Evolutionary conservation across 2,329 filamentous ascomycete genomes (phyloP), one percentile per base, ranked within the genome.

Genomic region (Capronia epimyces): DNA sequence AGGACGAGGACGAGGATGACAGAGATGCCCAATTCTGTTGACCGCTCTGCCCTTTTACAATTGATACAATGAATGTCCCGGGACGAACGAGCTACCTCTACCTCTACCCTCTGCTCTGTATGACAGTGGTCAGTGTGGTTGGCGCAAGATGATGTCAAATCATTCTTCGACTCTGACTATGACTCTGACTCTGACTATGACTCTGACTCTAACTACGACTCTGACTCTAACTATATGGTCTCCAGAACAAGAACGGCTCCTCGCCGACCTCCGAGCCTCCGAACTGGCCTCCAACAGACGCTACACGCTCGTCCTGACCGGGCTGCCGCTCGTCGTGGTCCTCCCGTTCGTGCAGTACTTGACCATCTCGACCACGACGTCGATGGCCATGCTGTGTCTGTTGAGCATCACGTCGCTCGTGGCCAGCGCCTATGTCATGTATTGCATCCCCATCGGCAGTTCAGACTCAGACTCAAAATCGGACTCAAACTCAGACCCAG

Each of bases 181-280:
- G n/a, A n/a, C n/a, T n/a, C n/a, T n/a, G n/a, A n/a, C n/a, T n/a
- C n/a, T n/a, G n/a, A n/a, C n/a, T n/a, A n/a, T 37, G n/a, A 34
- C 24, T 15, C 29, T 24, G 12, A 24, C 12, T 12, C 12, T 41
- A 10, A 32, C 13, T n/a, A n/a, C n/a, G n/a, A n/a, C n/a, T n/a
- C n/a, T 42, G 13, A 18, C 15, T 22, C 22, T 39, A 15, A 22
- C n/a, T 7, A 42, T n/a, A n/a, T 16, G 13, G 12, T n/a, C 15
- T 25, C 40, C 31, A 56, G 60, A 63, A 50, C 61, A 63, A 59
- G 59, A 61, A 50, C 42, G 31, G 13, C 49, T 63, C 9, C 52
- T 63, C 36, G 48, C 48, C 9, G 48, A 50, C 3, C 53, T 63
- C n/a, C 41, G 47, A 24, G 50, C 49, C 15, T 49, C 51, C 15